Percentiles rank a stretch among this genome's conserved stretches.
Conservation (phyloP, 2,329 filamentous ascomycete genomes). For the Fusarium graminum region DNA sequence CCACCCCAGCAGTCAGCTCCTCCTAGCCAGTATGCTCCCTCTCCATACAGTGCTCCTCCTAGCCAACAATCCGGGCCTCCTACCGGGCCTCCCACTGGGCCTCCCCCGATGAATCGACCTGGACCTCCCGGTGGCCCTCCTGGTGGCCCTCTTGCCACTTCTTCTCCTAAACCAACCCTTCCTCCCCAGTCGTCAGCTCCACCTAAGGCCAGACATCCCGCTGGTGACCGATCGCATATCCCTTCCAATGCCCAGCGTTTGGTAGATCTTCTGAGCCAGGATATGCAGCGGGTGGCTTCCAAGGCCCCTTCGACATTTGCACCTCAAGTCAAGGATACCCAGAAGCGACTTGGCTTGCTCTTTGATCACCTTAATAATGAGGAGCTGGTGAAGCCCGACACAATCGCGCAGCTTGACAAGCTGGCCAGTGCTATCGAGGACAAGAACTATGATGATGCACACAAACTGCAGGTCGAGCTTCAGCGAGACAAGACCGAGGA, state of each 20-base stretch:
- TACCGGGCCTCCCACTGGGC: slow-evolving; percentile 55
- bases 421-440: slow-evolving; percentile 75
- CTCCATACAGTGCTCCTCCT: slow-evolving; percentile 58
- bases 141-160: slow-evolving; percentile 50
- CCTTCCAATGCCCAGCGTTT: slow-evolving; percentile 80
- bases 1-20: slow-evolving; percentile 62
- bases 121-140: slow-evolving; percentile 54
- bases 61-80: slow-evolving; percentile 57
- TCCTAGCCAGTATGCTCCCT: slow-evolving; percentile 72
- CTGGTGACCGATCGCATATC: slow-evolving; percentile 92
- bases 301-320: slow-evolving; percentile 90
- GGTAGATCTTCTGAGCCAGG: slow-evolving; percentile 82
- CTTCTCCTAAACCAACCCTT: slow-evolving; percentile 55
- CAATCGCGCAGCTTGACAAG: slow-evolving; percentile 74
- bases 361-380: slow-evolving; percentile 98
- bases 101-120: slow-evolving; percentile 51
- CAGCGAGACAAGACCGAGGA: slow-evolving; percentile 82
- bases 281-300: slow-evolving; percentile 89
- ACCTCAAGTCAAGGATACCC: slow-evolving; percentile 90
- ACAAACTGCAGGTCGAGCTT: slow-evolving; percentile 79
- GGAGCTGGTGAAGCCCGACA: slow-evolving; percentile 86
- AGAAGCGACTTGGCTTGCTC: slow-evolving; percentile 91
- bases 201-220: slow-evolving; percentile 76
- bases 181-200: slow-evolving; percentile 62
- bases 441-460: slow-evolving; percentile 77